A percentile compares a stretch with the other conserved stretches of the same genome.
Conservation (phyloP, 331 rosid species). For the Quercus tomentella region DNA sequence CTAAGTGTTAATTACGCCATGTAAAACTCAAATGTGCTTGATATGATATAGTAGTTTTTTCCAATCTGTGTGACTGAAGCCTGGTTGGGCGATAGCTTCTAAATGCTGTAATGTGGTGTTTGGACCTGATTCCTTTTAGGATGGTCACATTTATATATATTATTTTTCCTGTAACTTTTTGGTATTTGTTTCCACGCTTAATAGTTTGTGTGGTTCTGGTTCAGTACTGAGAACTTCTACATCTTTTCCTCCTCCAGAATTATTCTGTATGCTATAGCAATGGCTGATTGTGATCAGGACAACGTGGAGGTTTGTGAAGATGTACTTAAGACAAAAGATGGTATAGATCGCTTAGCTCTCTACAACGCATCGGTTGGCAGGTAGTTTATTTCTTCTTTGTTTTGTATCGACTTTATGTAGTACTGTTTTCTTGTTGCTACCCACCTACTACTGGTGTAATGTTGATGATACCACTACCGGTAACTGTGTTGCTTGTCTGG, state of each 20-base stretch:
- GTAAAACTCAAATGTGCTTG: no score
- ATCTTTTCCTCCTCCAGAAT: constrained; percentile 46
- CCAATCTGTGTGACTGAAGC: no score
- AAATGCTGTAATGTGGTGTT: neutral
- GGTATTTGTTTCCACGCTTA: neutral
- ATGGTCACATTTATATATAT: neutral
- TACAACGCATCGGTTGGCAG: constrained; percentile 85
- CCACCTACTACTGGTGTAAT: no score
- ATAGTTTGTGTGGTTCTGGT: neutral
- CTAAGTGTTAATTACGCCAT: no score
- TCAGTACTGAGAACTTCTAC: neutral
- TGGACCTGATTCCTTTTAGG: neutral
- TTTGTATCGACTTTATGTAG: neutral
- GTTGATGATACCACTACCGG: no score
- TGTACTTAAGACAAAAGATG: constrained; percentile 65
- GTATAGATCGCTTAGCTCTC: constrained; percentile 66
- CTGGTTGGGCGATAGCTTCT: no score
- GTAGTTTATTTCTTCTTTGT: constrained; percentile 31
- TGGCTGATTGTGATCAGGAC: constrained; percentile 76
- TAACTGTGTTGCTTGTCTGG: no score
- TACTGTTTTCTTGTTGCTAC: no score
- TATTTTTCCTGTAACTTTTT: neutral
- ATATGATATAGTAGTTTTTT: no score
- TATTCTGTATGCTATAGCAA: constrained; percentile 77
- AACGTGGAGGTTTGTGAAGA: constrained; percentile 43